Evolutionary conservation across 106 monocot species (phyloP), one percentile per base, ranked within the genome.

Genomic region (Allium sativum): DNA sequence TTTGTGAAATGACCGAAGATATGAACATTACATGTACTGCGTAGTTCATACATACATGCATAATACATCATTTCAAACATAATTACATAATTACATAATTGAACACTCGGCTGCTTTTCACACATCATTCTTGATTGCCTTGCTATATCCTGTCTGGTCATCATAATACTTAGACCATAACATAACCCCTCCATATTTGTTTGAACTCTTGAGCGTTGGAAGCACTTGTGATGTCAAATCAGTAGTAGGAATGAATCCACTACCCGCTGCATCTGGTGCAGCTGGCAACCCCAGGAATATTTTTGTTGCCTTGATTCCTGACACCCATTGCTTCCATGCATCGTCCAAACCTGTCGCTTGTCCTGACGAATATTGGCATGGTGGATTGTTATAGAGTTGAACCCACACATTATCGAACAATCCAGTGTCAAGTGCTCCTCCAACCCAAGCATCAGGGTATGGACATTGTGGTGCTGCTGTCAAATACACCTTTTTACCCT

Each of bases 371-470:
- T 67, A 67, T 45, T 67, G 67, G 56, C 67, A 67, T 15, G 67
- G 55, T 21, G 67, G 67, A 14, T 67, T 67, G 56, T 67, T 66
- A 20, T 62, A 62, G 45, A 62, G 46, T 20, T 62, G 62, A 18
- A 62, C 62, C 67, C 67, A 56, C 0, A 70, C 70, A 41, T 70
- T 42, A 12, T 70, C 61, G 48, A 72, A 72, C 47, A 72, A 19
- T 21, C 72, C 64, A 1, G 72, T 57, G 12, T 55, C 12, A 3
- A 72, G 45, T 8, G 72, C 72, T 10, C 8, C 8, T 18, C 67
- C 55, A 12, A 67, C 44, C 43, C 20, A 45, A 9, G 67, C 67
- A 42, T 67, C 67, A 31, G 67, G 67, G 44, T 44, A 67, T 12
- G 67, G 67, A 56, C 67, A 67, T 42, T 67, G 67, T 10, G 62